Conservation (phyloP, 345 rosid genomes). For the Eucalyptus sp. region DNA sequence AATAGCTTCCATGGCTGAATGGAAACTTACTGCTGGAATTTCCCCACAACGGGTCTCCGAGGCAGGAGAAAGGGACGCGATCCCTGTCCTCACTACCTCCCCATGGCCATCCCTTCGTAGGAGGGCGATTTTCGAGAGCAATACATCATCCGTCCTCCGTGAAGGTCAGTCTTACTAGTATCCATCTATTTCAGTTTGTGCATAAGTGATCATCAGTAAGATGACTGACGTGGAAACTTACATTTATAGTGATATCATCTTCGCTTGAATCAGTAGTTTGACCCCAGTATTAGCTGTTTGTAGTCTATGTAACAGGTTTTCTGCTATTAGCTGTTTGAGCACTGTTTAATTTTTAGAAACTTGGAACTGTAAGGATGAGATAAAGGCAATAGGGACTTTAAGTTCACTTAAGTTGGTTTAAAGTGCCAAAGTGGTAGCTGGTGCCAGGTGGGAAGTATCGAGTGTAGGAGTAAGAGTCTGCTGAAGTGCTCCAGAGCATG, state of each 20-base stretch:
- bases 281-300: not conserved
- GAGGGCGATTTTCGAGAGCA: not conserved
- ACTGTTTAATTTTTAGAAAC: not conserved
- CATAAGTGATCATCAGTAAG: not conserved
- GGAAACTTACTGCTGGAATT: not conserved
- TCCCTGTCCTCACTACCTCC: not conserved
- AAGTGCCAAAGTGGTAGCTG: not conserved
- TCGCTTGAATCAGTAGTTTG: not conserved
- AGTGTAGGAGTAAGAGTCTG: not conserved
- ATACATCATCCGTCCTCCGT: not conserved
- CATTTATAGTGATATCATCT: not conserved
- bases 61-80: not conserved
- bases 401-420: not conserved
- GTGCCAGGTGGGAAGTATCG: not conserved
- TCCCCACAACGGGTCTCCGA: not conserved
- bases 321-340: not conserved
- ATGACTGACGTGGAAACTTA: not conserved
- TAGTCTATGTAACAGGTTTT: not conserved
- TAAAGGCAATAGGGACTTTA: not conserved
- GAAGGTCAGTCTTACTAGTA: not conserved
- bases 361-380: not conserved
- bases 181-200: not conserved
- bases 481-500: not conserved
- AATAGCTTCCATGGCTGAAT: not conserved
- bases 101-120: not conserved